These are phyloP conservation scores for Phoenix roebelenii DNA, from an alignment of 176 grass and related monocot genomes.

Conservation along the genomic window DNA sequence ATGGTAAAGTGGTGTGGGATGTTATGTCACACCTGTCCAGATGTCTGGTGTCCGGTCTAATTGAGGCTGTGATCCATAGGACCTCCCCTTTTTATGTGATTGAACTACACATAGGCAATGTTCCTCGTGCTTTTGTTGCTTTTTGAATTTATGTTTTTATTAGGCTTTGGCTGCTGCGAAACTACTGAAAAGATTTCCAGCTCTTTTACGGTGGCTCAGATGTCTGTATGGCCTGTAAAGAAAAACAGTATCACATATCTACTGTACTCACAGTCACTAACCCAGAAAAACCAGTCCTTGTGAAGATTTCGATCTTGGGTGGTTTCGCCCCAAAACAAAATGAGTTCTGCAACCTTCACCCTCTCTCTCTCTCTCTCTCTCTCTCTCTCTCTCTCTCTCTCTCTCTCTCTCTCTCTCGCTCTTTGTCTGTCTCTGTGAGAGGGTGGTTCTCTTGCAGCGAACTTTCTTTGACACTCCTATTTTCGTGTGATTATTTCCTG, in stretches of 20 bases:
- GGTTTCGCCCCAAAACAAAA: slow-evolving; percentile 5
- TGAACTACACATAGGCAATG: slow-evolving; percentile 82
- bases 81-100: slow-evolving; percentile 71
- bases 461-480: too few relatives aligned
- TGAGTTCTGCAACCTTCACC: neutral
- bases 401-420: too few relatives aligned
- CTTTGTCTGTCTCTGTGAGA: too few relatives aligned
- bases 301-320: neutral
- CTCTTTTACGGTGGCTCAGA: neutral
- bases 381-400: neutral
- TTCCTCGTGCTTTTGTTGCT: slow-evolving; percentile 42
- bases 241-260: neutral
- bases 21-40: too few relatives aligned
- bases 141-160: slow-evolving; percentile 37
- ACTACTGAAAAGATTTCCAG: slow-evolving; percentile 24
- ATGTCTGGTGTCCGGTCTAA: slow-evolving; percentile 25
- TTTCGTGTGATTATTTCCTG: too few relatives aligned
- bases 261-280: slow-evolving; percentile 7
- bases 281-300: neutral
- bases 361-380: neutral
- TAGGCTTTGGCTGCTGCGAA: slow-evolving; percentile 24
- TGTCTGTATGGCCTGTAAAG: neutral
- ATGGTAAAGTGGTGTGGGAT: too few relatives aligned
- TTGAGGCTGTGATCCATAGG: slow-evolving; percentile 30
- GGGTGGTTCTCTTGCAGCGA: too few relatives aligned